Conservation (phyloP, 225 moss, liverwort and hornwort species). For the Sphagnum tenellum region DNA sequence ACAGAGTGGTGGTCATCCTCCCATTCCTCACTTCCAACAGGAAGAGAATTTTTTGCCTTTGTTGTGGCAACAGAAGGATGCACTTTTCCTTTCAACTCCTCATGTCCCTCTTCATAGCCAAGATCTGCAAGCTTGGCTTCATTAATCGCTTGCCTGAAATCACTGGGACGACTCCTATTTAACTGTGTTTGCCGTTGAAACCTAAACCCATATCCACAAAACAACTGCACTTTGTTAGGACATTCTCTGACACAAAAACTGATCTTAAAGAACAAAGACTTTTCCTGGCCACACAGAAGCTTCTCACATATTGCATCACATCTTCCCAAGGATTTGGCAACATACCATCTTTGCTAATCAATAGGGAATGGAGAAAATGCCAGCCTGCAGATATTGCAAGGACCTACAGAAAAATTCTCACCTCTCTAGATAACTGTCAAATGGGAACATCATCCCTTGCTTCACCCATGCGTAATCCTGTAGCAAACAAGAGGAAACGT, state of each 20-base stretch:
- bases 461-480: conserved; percentile 99
- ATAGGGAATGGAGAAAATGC: not conserved
- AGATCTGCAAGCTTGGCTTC: conserved; percentile 91
- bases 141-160: conserved; percentile 75
- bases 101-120: conserved; percentile 79
- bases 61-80: conserved; percentile 73
- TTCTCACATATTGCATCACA: too few species aligned
- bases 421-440: conserved; percentile 77
- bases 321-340: too few species aligned
- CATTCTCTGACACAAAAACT: too few species aligned
- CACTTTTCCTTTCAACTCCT: conserved; percentile 57
- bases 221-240: too few species aligned
- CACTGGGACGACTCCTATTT: conserved; percentile 87
- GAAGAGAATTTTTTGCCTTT: conserved; percentile 28
- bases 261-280: too few species aligned
- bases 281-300: too few species aligned
- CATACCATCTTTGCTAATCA: too few species aligned
- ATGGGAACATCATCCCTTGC: conserved; percentile 98
- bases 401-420: conserved; percentile 8
- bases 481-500: not conserved
- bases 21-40: conserved; percentile 52
- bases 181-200: conserved; percentile 81
- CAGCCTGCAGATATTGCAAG: not conserved
- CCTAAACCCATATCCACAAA: conserved; percentile 33
- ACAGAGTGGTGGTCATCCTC: conserved; percentile 32